Evolutionary conservation across 352 stramenopile genomes (phyloP), one percentile per base, ranked within the genome.

Genomic region (Pythium dissotocum): DNA sequence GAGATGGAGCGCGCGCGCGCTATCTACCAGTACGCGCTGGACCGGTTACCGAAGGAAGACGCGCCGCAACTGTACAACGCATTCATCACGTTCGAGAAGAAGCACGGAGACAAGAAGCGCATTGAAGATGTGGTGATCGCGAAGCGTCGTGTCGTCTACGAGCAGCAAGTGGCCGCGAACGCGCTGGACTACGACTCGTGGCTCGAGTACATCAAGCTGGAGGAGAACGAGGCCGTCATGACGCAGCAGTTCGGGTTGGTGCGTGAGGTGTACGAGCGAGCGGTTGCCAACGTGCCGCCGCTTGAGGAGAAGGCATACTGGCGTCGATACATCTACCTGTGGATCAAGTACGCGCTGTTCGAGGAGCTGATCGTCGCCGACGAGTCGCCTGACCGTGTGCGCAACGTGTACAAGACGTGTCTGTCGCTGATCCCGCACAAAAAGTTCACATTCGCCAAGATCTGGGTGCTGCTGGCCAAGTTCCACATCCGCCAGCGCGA

Each of bases 321-420:
- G 98, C 94, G 92, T 58, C 77, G 98, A 13, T 99, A 99, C 76
- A 98, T 99, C 64, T 99, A 99, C 73, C 76, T 99, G 24, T 99
- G 97, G 97, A 99, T 99, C 72, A 99, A 99, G 72, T 99, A 99
- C 74, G 97, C 97, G 7, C 72, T 99, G 3, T 99, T 98, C 63
- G 97, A 99, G 78, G 97, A 99, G 81, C 76, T 99, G 12, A 76
- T 96, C 24, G 90, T 87, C 0, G 77, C 88, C 0, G 85, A 93
- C 51, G 80, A 85, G 26, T 80, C 76, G 13, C 72, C 76, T 0
- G 79, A 94, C 49, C 82, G 91, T 21, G 92, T 93, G 13, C 87
- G 90, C 28, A 91, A 98, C 66, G 91, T 99, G 36, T 99, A 99
- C 78, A 85, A 97, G 69, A 92, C 86, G 21, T 99, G 95, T 51